A percentile compares a stretch with the other conserved stretches of the same genome.
Conservation (phyloP, 352 stramenopile genomes). For the Phytopythium kandeliae region DNA sequence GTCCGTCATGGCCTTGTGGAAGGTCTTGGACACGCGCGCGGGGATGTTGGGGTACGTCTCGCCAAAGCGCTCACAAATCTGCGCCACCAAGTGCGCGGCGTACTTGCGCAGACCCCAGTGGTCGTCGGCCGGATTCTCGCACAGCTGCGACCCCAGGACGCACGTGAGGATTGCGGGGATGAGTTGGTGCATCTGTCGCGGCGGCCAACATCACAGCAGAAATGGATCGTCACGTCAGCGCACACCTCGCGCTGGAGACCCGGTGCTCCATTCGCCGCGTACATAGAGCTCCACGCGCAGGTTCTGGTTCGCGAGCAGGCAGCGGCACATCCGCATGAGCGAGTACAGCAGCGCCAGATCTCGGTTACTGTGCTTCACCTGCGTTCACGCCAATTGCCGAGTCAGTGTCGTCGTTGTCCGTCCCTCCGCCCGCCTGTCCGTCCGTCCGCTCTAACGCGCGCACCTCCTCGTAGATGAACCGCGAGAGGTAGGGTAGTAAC, state of each 20-base stretch:
- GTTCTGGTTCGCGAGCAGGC: slow-evolving; percentile 87
- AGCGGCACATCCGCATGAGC: slow-evolving; percentile 87
- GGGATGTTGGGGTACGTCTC: slow-evolving; percentile 92
- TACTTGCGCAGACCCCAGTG: slow-evolving; percentile 91
- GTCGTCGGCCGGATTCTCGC: slow-evolving; percentile 77
- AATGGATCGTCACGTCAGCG: no score
- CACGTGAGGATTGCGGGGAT: slow-evolving; percentile 91
- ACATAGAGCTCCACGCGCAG: slow-evolving; percentile 93
- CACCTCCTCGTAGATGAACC: slow-evolving; percentile 85
- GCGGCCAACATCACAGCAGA: no score
- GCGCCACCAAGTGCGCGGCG: slow-evolving; percentile 66
- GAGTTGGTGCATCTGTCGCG: slow-evolving; percentile 86
- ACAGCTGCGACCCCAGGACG: slow-evolving; percentile 88
- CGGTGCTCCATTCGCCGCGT: slow-evolving; percentile 15
- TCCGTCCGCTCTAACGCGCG: not conserved
- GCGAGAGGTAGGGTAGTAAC: slow-evolving; percentile 85
- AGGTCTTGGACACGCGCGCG: slow-evolving; percentile 87
- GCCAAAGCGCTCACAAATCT: slow-evolving; percentile 83
- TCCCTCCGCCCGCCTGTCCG: no score
- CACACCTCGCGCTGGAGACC: no score
- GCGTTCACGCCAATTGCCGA: no score
- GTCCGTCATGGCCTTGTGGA: slow-evolving; percentile 84
- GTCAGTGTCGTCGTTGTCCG: no score
- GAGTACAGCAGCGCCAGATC: slow-evolving; percentile 73
- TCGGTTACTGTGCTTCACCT: slow-evolving; percentile 80